A percentile compares a stretch with the other conserved stretches of the same genome.
Evolutionary conservation across 768 basidiomycete species (phyloP).

Genomic region (Amanita rubescens): DNA sequence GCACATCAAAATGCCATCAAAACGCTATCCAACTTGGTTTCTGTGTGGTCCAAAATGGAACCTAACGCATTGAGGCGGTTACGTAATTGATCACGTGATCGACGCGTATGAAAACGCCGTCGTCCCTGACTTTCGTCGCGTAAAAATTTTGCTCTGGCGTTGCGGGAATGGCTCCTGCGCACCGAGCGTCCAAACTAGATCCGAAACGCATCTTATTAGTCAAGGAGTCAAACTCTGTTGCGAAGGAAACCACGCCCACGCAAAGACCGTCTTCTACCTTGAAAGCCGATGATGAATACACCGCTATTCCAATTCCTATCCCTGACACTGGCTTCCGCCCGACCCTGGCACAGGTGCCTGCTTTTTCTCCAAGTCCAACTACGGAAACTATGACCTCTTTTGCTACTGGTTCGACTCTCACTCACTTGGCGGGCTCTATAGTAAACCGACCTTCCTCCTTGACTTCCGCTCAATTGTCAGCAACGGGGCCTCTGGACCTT

Average conservation of each 20-base stretch:
- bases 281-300: no score
- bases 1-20: background rate
- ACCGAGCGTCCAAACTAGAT: background rate
- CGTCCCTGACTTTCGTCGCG: background rate
- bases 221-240: background rate
- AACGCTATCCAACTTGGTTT: background rate
- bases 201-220: no score
- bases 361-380: conserved; percentile 4
- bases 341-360: conserved; percentile 21
- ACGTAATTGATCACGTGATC: conserved; percentile 5
- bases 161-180: background rate
- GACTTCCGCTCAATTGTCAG: background rate
- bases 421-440: background rate
- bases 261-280: no score
- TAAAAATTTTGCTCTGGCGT: no score
- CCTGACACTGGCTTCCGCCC: conserved; percentile 34
- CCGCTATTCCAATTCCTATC: conserved; percentile 42
- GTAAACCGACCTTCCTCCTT: background rate
- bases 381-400: conserved; percentile 13
- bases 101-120: background rate
- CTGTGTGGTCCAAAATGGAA: background rate
- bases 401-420: conserved; percentile 9
- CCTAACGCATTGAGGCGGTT: no score
- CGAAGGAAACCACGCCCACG: conserved; percentile 8
- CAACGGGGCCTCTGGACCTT: background rate